Evolutionary conservation across 805 yeast genomes (phyloP), one percentile per base, ranked within the genome.

Genomic region (Candida easanensis): DNA sequence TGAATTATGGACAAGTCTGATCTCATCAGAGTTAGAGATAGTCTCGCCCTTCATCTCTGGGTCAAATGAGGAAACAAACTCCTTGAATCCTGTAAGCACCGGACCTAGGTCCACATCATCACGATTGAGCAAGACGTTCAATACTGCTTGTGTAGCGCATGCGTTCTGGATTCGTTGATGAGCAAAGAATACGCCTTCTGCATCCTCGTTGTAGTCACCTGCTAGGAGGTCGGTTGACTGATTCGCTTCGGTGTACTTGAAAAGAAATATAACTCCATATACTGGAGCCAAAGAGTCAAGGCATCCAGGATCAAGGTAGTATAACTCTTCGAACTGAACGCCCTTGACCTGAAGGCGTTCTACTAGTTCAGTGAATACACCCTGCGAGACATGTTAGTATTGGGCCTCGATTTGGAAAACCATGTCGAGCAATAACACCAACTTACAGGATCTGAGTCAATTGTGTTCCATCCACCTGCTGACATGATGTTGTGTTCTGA

Each of bases 121-220:
- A 40, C 68, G 39, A 53, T 77, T 78, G 45, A 82, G 52, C 41
- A 82, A 60, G 8, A 80, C 63, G 43, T 80, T 77, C 44, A 82
- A 64, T 18, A 82, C 81, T 0, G 87, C 88, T 53, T 78, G 84
- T 1, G 88, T 82, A n/a, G 83, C 88, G 60, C 88, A 82, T 3
- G 88, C 86, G 53, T 82, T 80, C 52, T 77, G 79, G 41, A 80
- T 77, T 21, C 75, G 75, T 56, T 82, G 88, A 36, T 70, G 70
- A 6, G 86, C 85, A 56, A 82, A 82, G 56, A 77, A 80, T 2
- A 82, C 66, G 10, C 59, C 54, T 9, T 52, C 48, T n/a, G 54
- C 56, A 11, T 53, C 54, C 18, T 55, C 63, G 43, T 72, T 76
- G 48, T 69, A 76, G 5, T 50, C 56, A 4, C 83, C 83, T 41